Percentiles rank a stretch among this genome's conserved stretches.
phyloP scores from a whole-genome alignment of 192 early-diverging fungal genomes.

The Linnemannia schmuckeri region DNA sequence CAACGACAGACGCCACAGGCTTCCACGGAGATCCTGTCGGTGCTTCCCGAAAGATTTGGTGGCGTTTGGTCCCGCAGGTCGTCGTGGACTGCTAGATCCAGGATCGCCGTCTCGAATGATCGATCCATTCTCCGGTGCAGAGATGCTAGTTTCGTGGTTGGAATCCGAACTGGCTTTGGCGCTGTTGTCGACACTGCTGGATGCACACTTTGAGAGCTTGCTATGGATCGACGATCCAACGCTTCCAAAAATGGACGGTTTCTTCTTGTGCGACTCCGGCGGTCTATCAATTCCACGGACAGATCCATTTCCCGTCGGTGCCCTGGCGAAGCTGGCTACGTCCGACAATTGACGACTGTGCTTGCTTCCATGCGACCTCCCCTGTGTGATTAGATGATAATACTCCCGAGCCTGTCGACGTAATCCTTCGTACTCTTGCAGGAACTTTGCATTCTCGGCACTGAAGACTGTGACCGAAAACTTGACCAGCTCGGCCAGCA shows the following conservation, averaged over 20 bases:
- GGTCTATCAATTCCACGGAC: background rate
- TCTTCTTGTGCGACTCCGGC: background rate
- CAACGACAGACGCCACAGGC: conserved; percentile 30
- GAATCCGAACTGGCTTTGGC: background rate
- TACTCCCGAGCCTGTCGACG: conserved; percentile 46
- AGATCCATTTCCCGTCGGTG: background rate
- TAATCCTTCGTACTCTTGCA: conserved; percentile 55
- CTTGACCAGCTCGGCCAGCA: conserved; percentile 32
- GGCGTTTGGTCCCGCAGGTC: background rate
- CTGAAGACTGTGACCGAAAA: conserved; percentile 52
- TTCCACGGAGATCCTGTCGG: conserved; percentile 16
- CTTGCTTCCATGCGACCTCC: background rate
- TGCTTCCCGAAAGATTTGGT: conserved; percentile 17
- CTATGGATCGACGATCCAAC: conserved; percentile 27
- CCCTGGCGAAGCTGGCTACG: background rate
- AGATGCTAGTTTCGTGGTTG: background rate
- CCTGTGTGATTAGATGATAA: conserved; percentile 15
- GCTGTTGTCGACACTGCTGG: background rate
- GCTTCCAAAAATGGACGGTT: conserved; percentile 10
- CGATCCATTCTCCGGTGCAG: background rate
- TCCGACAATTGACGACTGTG: background rate
- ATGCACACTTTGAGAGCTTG: conserved; percentile 11
- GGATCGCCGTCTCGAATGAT: background rate
- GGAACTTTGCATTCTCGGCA: conserved; percentile 45
- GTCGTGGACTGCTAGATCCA: background rate